Conservation (phyloP, 1,284 basidiomycete genomes). For the Lignosus rhinocerotis region DNA sequence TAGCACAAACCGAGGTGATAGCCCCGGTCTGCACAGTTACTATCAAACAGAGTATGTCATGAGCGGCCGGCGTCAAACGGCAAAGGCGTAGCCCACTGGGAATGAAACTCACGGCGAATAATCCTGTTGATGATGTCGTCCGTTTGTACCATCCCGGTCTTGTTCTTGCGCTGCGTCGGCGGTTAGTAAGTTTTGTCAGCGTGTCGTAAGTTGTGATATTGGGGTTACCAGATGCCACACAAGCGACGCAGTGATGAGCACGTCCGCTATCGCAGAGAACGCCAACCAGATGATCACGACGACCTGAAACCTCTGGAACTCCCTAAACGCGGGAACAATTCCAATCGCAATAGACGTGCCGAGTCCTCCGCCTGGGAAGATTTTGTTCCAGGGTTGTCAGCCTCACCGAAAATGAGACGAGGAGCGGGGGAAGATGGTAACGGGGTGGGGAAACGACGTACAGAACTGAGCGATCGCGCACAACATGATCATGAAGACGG, state of each 20-base stretch:
- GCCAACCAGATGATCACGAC: constrained; percentile 38
- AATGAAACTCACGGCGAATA: constrained; percentile 38
- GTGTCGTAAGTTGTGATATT: constrained; percentile 1
- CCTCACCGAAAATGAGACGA: not conserved
- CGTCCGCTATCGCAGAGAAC: constrained; percentile 32
- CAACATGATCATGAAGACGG: constrained; percentile 26
- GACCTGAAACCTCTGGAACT: constrained; percentile 37
- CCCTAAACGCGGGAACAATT: constrained; percentile 32
- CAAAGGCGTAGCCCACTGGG: not conserved
- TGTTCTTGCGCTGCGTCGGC: constrained; percentile 37
- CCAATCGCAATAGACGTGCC: constrained; percentile 36
- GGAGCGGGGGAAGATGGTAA: no score
- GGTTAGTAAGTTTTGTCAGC: not conserved
- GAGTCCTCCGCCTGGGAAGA: constrained; percentile 31
- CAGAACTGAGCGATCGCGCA: constrained; percentile 32
- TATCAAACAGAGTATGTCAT: constrained; percentile 1
- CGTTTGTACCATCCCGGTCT: constrained; percentile 34
- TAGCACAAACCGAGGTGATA: constrained; percentile 34
- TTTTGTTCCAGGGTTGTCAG: not conserved
- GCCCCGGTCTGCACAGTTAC: constrained; percentile 38
- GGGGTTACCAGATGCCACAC: constrained; percentile 30
- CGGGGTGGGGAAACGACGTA: constrained; percentile 16
- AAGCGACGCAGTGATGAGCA: constrained; percentile 30
- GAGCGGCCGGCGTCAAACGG: not conserved
- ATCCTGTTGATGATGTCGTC: constrained; percentile 39